These are phyloP conservation scores for Mrakiaceae sp. DNA, from an alignment of 1,284 basidiomycete genomes.

Conservation along the genomic window DNA sequence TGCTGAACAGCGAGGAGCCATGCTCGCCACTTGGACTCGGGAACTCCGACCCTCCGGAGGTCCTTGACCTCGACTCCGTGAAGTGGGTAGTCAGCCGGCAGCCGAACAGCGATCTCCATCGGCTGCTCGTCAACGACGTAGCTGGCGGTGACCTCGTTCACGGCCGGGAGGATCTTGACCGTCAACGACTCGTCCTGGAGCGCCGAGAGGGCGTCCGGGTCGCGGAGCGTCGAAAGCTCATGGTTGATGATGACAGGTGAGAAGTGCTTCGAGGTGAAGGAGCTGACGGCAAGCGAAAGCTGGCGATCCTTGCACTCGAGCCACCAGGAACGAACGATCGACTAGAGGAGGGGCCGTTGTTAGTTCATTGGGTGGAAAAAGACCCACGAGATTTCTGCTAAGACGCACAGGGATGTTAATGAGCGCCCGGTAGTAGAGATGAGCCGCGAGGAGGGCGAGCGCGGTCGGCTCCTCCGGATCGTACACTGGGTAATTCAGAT, in stretches of 20 bases:
- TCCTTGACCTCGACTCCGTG: slow-evolving; percentile 80
- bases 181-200: slow-evolving; percentile 70
- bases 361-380: background rate
- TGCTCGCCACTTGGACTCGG: slow-evolving; percentile 81
- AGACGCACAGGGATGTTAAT: slow-evolving; percentile 50
- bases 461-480: slow-evolving; percentile 47
- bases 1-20: slow-evolving; percentile 93
- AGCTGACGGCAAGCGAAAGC: slow-evolving; percentile 59
- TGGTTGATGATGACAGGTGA: slow-evolving; percentile 78
- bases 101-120: slow-evolving; percentile 77
- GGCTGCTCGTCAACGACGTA: slow-evolving; percentile 91
- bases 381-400: too few species aligned
- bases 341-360: slow-evolving; percentile 22
- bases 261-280: slow-evolving; percentile 69
- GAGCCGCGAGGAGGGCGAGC: slow-evolving; percentile 64
- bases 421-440: slow-evolving; percentile 78
- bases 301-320: slow-evolving; percentile 80
- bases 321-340: slow-evolving; percentile 74
- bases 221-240: slow-evolving; percentile 66
- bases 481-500: slow-evolving; percentile 38
- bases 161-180: slow-evolving; percentile 55
- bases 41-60: slow-evolving; percentile 71
- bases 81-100: slow-evolving; percentile 86
- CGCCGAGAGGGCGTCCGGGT: slow-evolving; percentile 49
- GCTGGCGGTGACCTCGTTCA: slow-evolving; percentile 55